Evolutionary conservation across 306 rosid species (phyloP), one percentile per base, ranked within the genome.

Genomic region (Argentina anserina): DNA sequence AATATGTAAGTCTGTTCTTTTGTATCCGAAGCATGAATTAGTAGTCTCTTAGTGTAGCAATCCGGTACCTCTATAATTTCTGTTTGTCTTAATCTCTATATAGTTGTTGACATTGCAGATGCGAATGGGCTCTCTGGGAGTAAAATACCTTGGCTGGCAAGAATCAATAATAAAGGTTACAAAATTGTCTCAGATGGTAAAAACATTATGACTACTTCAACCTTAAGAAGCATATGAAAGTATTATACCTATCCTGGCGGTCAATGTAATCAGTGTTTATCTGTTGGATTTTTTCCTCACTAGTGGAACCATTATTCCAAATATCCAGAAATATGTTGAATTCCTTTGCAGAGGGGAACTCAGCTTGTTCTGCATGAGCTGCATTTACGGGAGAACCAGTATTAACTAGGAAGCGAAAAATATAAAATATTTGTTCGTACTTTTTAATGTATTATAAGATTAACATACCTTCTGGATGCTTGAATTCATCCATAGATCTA

Each of bases 61-160:
- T 64, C 72, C 73, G 50, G 28, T 81, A 61, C 71, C 72, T 81
- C 75, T 79, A 67, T 65, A 62, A 63, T 61, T 82, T 36, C 42
- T 53, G 55, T 62, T 65, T 77, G 56, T 75, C 52, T 26, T 65
- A 73, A 55, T 74, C 58, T 80, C 77, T 81, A 76, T 66, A 34
- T 65, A 69, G 55, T 80, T 65, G 88, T 77, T 67, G 86, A 75
- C 65, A 77, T 71, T 15, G 84, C 60, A 53, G 81, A 40, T 52
- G 84, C 86, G 45, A 81, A 85, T 20, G 83, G 86, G 61, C 86
- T 82, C 62, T 85, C 88, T 23, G 86, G 88, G 74, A 82, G 86
- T 72, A 62, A 61, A 70, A 73, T 68, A 66, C 84, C 86, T 52
- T 82, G 80, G 53, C 72, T 73, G 78, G 75, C 67, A 41, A 39